These are phyloP conservation scores for Haplosporangium sp. DNA, from an alignment of 371 early-diverging fungal species.

Conservation along the genomic window DNA sequence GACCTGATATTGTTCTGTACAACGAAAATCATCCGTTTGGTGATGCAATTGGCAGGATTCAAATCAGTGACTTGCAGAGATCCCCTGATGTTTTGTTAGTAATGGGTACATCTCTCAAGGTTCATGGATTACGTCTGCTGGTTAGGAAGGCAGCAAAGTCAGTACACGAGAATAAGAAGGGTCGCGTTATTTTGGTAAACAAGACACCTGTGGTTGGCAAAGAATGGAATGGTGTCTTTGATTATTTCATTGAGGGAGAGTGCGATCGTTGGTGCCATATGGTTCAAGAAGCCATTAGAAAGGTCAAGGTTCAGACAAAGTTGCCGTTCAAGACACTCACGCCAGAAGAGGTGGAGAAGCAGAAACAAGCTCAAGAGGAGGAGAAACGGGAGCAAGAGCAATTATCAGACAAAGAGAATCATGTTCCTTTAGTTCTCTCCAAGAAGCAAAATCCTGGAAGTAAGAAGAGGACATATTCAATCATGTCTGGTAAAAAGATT, in stretches of 20 bases:
- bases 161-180: conserved; percentile 64
- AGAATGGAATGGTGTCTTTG: conserved; percentile 91
- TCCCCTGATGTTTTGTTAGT: conserved; percentile 93
- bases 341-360: conserved; percentile 27
- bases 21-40: conserved; percentile 95
- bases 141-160: conserved; percentile 88
- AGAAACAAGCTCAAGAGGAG: conserved; percentile 31
- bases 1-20: conserved; percentile 98
- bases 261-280: conserved; percentile 78
- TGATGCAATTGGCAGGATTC: conserved; percentile 83
- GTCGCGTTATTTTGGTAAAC: conserved; percentile 73
- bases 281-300: conserved; percentile 52
- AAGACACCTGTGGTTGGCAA: conserved; percentile 68
- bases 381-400: conserved; percentile 49
- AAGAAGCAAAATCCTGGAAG: conserved; percentile 24
- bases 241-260: conserved; percentile 87
- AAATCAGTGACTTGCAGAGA: conserved; percentile 73
- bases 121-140: conserved; percentile 92
- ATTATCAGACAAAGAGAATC: conserved; percentile 38
- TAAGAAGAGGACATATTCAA: conserved; percentile 32
- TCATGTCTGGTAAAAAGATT: conserved; percentile 12
- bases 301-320: conserved; percentile 52
- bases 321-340: conserved; percentile 48
- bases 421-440: conserved; percentile 11
- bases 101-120: conserved; percentile 98